Base-by-base conservation (phyloP, 306 rosid genomes). In the Malus fusca region DNA sequence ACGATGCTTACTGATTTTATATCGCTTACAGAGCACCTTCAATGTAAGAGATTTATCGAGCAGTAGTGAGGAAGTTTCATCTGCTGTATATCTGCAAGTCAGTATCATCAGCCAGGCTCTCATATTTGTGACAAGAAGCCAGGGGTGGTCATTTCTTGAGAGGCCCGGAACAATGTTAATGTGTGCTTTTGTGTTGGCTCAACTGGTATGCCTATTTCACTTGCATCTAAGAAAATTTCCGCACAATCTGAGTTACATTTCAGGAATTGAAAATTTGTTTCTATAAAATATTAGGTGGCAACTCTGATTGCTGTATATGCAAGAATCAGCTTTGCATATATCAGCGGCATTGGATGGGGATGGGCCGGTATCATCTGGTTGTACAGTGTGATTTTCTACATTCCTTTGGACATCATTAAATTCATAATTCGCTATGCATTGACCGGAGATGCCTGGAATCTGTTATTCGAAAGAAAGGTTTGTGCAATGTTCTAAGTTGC, bases 331-430 rank as follows among this genome's bases (percentile, higher is more conserved):
- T 92, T 92, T 85, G 96, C 96, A 40, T 40, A 80, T 43, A 90
- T 92, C 35, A 80, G 43, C 4, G 96, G 97, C 66, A 90, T 92
- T 79, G 97, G 96, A 88, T 92, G 97, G 97, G 80, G 85, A 82
- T 92, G 97, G 97, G 93, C 96, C 53, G 97, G 96, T 58, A 74
- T 92, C 43, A 90, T 92, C 84, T 92, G 97, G 97, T 33, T 92
- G 68, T 92, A 88, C 68, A 92, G 96, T 71, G 72, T 92, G 78
- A 61, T 90, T 69, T 90, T 92, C 89, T 92, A 92, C 76, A 59
- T 90, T 46, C 97, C 97, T 1, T 77, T 92, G 84, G 96, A 92
- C 79, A 77, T 92, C 48, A 90, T 92, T 77, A 92, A 92, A 85
- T 92, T 92, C 84, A 62, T 66, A 58, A 87, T 90, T 80, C 89